A percentile compares a stretch with the other conserved stretches of the same genome.
Conservation (phyloP, 225 moss, liverwort and hornwort species). For the Neckera pumila region DNA sequence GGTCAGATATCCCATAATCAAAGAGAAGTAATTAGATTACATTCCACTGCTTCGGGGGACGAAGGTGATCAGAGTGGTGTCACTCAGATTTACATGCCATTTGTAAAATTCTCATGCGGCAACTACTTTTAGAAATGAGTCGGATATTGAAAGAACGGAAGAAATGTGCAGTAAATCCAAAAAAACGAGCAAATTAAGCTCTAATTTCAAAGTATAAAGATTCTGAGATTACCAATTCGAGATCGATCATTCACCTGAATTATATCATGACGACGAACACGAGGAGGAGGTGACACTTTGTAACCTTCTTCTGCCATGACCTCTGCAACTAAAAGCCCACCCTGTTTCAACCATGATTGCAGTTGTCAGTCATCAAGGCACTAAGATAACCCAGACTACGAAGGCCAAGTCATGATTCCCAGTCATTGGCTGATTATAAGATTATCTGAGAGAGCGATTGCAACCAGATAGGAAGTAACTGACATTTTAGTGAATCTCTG, state of each 20-base stretch:
- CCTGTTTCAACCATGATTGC: slow-evolving; percentile 26
- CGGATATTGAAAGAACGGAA: neutral
- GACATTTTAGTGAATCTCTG: neutral
- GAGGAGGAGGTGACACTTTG: slow-evolving; percentile 73
- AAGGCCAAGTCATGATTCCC: neutral
- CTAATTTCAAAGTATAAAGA: neutral
- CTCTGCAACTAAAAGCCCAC: slow-evolving; percentile 77
- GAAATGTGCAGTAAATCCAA: neutral
- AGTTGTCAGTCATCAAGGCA: neutral
- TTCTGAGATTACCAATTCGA: neutral
- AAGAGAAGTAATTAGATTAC: neutral
- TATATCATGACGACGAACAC: slow-evolving; percentile 72
- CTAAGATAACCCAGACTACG: neutral
- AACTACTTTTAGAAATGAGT: neutral
- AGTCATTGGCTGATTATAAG: neutral
- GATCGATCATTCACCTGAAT: slow-evolving; percentile 48
- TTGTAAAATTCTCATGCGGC: neutral
- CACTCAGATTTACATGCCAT: neutral
- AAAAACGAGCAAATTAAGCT: neutral
- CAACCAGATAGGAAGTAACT: neutral
- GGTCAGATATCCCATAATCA: neutral
- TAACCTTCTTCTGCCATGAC: slow-evolving; percentile 94
- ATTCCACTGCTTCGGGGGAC: neutral
- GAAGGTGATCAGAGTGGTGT: neutral
- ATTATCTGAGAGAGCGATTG: neutral